Evolutionary conservation across 306 rosid genomes (phyloP).

Genomic region (Alnus rubra): DNA sequence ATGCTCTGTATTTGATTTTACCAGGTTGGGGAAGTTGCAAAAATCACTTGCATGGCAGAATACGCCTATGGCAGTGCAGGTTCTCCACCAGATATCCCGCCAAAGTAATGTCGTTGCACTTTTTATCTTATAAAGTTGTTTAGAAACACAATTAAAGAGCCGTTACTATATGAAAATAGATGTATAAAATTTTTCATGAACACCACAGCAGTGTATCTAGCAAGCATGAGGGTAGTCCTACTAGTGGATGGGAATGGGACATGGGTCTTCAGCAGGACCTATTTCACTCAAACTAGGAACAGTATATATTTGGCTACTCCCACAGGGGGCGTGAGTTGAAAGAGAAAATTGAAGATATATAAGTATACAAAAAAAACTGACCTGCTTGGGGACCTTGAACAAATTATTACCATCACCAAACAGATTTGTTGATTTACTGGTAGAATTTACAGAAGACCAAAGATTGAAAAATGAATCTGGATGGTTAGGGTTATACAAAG

Average conservation of each 20-base stretch:
- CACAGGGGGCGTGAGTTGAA: not conserved
- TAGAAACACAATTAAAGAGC: not conserved
- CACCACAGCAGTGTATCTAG: not conserved
- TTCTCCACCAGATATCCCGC: slow-evolving; percentile 97
- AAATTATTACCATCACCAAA: not conserved
- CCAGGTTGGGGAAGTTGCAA: slow-evolving; percentile 89
- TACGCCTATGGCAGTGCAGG: slow-evolving; percentile 94
- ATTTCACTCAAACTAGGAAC: not conserved
- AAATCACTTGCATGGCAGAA: slow-evolving; percentile 87
- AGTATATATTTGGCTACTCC: not conserved
- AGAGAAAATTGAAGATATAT: not conserved
- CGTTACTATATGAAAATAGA: not conserved
- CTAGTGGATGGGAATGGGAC: not conserved
- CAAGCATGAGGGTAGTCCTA: not conserved
- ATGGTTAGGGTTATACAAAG: not conserved
- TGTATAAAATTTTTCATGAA: not conserved
- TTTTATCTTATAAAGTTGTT: not conserved
- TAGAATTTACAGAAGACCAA: not conserved
- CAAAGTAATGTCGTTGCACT: slow-evolving; percentile 52
- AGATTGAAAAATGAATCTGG: not conserved
- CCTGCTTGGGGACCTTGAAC: not conserved
- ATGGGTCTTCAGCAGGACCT: not conserved
- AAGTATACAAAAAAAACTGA: not conserved
- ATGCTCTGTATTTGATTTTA: slow-evolving; percentile 27
- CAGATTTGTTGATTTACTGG: not conserved